Conservation (phyloP, 2,329 filamentous ascomycete species). For the Microcyclosporella mali region DNA sequence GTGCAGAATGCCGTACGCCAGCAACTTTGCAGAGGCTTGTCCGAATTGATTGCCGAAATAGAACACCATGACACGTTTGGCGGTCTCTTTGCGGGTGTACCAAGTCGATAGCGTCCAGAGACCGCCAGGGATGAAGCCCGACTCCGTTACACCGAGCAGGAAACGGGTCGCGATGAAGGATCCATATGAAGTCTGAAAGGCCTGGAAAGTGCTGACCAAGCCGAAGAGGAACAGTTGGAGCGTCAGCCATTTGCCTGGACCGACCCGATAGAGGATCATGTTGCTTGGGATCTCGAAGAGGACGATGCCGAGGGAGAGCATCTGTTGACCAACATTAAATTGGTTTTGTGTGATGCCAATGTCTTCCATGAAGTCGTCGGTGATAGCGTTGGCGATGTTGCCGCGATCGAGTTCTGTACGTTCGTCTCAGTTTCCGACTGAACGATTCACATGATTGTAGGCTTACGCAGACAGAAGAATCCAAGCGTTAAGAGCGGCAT, state of each 20-base stretch:
- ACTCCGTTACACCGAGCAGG: conserved; percentile 36
- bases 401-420: conserved; percentile 26
- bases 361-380: conserved; percentile 29
- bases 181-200: conserved; percentile 35
- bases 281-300: conserved; percentile 30
- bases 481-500: conserved; percentile 31
- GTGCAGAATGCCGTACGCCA: conserved; percentile 38
- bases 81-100: conserved; percentile 44
- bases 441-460: neutral
- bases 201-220: conserved; percentile 37
- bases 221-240: conserved; percentile 35
- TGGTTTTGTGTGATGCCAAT: conserved; percentile 28
- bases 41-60: conserved; percentile 44
- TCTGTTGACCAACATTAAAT: conserved; percentile 32
- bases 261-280: conserved; percentile 31
- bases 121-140: conserved; percentile 44
- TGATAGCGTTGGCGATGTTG: conserved; percentile 30
- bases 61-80: conserved; percentile 42
- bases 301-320: conserved; percentile 31
- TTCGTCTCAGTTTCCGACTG: neutral
- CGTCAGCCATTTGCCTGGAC: conserved; percentile 36
- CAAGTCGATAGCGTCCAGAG: conserved; percentile 45
- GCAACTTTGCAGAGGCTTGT: conserved; percentile 36
- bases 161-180: conserved; percentile 36
- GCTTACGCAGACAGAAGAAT: conserved; percentile 30